Evolutionary conservation across 805 yeast species (phyloP).

Genomic region (Metschnikowia picachoensis): DNA sequence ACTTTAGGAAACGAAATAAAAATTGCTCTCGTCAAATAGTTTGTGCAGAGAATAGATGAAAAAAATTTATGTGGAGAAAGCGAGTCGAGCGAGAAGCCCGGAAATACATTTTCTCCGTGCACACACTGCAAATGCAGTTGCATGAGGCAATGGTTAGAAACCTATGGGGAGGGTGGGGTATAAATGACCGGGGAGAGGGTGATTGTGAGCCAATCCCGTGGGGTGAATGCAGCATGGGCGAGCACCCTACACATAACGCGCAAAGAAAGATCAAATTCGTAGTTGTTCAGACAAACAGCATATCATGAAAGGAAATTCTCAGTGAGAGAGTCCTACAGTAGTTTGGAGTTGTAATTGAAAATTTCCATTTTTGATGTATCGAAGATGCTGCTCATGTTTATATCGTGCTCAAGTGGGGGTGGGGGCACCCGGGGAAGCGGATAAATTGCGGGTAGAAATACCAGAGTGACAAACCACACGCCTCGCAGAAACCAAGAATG

Average conservation of each 20-base stretch:
- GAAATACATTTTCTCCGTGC: constrained; percentile 19
- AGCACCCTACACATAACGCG: background rate
- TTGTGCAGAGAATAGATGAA: background rate
- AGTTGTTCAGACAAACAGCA: too few relatives aligned
- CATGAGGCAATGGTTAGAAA: constrained; percentile 5
- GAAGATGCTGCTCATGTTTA: background rate
- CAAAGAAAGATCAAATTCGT: background rate
- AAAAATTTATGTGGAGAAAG: constrained; percentile 8
- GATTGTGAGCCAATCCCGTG: background rate
- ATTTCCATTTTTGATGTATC: background rate
- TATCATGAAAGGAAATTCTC: background rate
- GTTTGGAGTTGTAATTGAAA: too few relatives aligned
- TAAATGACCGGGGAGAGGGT: constrained; percentile 1
- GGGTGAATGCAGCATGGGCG: constrained; percentile 1
- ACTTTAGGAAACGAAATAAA: background rate
- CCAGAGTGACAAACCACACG: constrained; percentile 5
- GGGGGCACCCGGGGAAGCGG: constrained; percentile 8
- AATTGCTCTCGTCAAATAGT: background rate
- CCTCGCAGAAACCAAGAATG: background rate
- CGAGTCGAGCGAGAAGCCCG: constrained; percentile 11
- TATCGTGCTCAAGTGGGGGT: background rate
- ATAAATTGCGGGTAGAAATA: constrained; percentile 2
- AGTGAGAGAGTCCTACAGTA: too few relatives aligned
- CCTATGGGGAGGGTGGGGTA: constrained; percentile 10
- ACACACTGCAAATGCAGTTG: constrained; percentile 6